Evolutionary conservation across 2,329 filamentous ascomycete genomes (phyloP), one percentile per base, ranked within the genome.

Genomic region (Verticillium longisporum): DNA sequence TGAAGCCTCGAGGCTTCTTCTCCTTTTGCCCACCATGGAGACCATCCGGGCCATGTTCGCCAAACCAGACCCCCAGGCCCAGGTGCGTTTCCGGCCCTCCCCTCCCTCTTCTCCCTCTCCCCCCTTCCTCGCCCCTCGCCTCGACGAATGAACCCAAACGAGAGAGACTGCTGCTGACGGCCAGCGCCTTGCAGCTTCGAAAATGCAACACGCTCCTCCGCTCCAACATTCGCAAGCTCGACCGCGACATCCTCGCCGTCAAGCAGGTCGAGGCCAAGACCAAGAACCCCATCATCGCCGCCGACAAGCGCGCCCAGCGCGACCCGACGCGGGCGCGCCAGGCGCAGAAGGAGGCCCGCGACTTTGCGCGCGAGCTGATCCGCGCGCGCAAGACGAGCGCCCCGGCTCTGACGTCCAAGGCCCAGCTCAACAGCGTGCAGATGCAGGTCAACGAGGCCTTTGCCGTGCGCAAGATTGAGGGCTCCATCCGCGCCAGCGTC

Each of bases 361-460:
- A 89, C 65, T 97, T 97, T 74, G 95, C 95, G 31, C 84, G 87
- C 66, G 94, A 97, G 75, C 84, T 98, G 57, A 86, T 98, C 65
- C 88, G 90, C 59, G 85, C 91, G 62, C 90, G 95, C 66, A 91
- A 89, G 72, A 88, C 92, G 65, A 83, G 83, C 18, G 78, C 82
- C 34, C 34, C 87, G 95, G 4, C 83, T 98, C 45, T 89, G 18
- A 98, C 94, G 0, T 89, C 88, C 69, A 96, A 96, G 73, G 95
- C 95, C 1, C 95, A 98, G 77, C 84, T 99, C 56, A 88, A 88
- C 72, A 94, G 89, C 67, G 94, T 99, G 54, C 89, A 94, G 75
- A 96, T 98, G 92, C 95, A 98, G 77, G 94, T 99, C 71, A 92
- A 93, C 71, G 94, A 98, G 78, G 93, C 95, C 1, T 98, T 98